Evolutionary conservation across 2,329 filamentous ascomycete genomes (phyloP).

Genomic region (Aspergillus sp.): DNA sequence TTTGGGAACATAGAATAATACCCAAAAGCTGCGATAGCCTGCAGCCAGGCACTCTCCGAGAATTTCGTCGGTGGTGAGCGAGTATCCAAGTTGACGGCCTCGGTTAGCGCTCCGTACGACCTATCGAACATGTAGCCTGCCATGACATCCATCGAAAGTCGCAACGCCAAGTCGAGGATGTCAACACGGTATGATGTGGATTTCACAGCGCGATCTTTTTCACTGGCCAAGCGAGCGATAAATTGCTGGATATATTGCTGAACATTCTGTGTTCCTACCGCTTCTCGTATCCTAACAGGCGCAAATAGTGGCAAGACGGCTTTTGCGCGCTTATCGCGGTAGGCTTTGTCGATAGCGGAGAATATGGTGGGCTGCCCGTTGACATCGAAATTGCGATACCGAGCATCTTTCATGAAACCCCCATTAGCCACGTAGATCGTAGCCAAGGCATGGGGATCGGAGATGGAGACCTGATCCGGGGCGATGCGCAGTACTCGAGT

Average conservation of each 20-base stretch:
- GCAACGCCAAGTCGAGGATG: neutral
- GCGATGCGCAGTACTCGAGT: constrained; percentile 5
- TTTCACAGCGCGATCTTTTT: neutral
- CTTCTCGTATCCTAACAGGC: neutral
- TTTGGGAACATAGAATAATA: neutral
- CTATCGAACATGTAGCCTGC: constrained; percentile 7
- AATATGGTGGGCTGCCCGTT: constrained; percentile 5
- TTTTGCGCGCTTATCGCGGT: constrained; percentile 6
- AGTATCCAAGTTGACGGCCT: neutral
- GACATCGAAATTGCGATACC: constrained; percentile 4
- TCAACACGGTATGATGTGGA: neutral
- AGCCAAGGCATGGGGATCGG: neutral
- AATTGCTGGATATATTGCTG: neutral
- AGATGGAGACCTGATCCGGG: constrained; percentile 3
- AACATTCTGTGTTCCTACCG: neutral
- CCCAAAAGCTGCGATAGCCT: neutral
- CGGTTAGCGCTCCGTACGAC: constrained; percentile 2
- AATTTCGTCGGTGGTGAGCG: neutral
- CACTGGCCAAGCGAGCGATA: neutral
- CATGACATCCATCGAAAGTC: constrained; percentile 7
- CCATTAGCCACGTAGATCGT: constrained; percentile 5
- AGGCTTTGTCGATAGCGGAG: neutral
- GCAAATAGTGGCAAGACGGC: constrained; percentile 3
- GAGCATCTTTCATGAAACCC: constrained; percentile 3
- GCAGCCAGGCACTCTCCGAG: neutral